A percentile compares a stretch with the other conserved stretches of the same genome.
Conservation (phyloP, 371 early-diverging fungal species). For the Batrachochytrium dendrobatidis region DNA sequence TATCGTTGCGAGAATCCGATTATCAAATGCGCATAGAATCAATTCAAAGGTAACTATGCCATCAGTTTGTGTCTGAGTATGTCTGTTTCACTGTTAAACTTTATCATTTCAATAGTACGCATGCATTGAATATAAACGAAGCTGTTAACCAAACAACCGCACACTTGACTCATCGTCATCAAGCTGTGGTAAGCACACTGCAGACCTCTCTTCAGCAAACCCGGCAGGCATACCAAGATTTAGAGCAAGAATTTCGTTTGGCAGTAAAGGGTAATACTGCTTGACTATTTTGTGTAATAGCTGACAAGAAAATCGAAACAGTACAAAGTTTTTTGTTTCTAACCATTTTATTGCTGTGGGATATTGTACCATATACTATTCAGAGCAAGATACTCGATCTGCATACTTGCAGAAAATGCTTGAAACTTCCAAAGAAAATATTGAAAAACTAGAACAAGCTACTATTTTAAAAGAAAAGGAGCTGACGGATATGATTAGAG, state of each 20-base stretch:
- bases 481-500: slow-evolving; percentile 17
- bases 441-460: not conserved
- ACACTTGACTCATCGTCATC: slow-evolving; percentile 9
- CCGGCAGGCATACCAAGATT: slow-evolving; percentile 16
- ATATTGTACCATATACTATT: not conserved
- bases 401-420: not conserved
- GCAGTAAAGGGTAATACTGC: slow-evolving; percentile 9
- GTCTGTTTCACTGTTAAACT: too few relatives aligned
- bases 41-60: not conserved
- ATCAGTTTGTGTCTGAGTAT: not conserved
- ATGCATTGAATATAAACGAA: slow-evolving; percentile 10
- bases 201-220: slow-evolving; percentile 2
- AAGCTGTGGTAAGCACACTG: slow-evolving; percentile 7
- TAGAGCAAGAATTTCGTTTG: slow-evolving; percentile 22
- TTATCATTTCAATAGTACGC: not conserved
- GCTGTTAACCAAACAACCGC: slow-evolving; percentile 10
- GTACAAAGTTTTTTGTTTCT: not conserved
- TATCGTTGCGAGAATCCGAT: too few relatives aligned
- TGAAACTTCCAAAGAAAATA: not conserved
- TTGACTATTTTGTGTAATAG: not conserved
- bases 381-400: not conserved
- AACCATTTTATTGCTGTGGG: not conserved
- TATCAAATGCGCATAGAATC: too few relatives aligned
- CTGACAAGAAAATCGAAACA: not conserved
- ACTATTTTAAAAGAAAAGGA: slow-evolving; percentile 21